phyloP scores from a whole-genome alignment of 495 filamentous ascomycete species.

The Podospora comata region DNA sequence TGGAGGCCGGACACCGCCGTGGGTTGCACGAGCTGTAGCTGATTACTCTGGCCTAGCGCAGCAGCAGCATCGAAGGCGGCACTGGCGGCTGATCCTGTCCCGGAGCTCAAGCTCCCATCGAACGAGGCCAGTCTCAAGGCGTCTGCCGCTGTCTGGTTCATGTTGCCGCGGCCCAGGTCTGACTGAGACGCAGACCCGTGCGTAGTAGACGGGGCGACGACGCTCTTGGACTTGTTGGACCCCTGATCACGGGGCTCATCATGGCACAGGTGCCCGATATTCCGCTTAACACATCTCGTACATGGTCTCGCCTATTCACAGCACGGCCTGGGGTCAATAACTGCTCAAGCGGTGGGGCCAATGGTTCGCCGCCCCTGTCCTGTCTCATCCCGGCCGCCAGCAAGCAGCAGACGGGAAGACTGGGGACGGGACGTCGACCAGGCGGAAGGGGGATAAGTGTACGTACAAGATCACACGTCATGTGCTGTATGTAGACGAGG shows the following conservation, averaged over 20 bases:
- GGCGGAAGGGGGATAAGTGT: slow-evolving; percentile 39
- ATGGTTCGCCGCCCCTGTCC: slow-evolving; percentile 7
- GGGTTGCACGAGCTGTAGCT: slow-evolving; percentile 57
- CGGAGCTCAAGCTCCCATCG: slow-evolving; percentile 34
- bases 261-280: slow-evolving; percentile 98
- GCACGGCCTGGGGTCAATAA: slow-evolving; percentile 26
- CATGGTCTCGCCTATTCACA: slow-evolving; percentile 79
- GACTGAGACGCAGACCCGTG: slow-evolving; percentile 50
- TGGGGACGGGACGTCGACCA: slow-evolving; percentile 8
- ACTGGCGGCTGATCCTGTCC: slow-evolving; percentile 40
- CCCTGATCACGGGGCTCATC: slow-evolving; percentile 85
- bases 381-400: background rate
- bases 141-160: slow-evolving; percentile 35
- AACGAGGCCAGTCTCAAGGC: slow-evolving; percentile 45
- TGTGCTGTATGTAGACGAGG: slow-evolving; percentile 73
- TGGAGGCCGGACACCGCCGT: slow-evolving; percentile 52
- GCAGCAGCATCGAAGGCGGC: slow-evolving; percentile 40
- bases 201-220: slow-evolving; percentile 57
- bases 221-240: slow-evolving; percentile 64
- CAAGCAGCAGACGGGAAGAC: background rate
- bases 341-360: slow-evolving; percentile 17
- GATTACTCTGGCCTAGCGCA: slow-evolving; percentile 42
- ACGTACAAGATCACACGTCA: slow-evolving; percentile 99
- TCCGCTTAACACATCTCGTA: slow-evolving; percentile 95
- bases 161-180: slow-evolving; percentile 42